Base-by-base conservation (phyloP, 345 rosid species). In the Populus tremula region DNA sequence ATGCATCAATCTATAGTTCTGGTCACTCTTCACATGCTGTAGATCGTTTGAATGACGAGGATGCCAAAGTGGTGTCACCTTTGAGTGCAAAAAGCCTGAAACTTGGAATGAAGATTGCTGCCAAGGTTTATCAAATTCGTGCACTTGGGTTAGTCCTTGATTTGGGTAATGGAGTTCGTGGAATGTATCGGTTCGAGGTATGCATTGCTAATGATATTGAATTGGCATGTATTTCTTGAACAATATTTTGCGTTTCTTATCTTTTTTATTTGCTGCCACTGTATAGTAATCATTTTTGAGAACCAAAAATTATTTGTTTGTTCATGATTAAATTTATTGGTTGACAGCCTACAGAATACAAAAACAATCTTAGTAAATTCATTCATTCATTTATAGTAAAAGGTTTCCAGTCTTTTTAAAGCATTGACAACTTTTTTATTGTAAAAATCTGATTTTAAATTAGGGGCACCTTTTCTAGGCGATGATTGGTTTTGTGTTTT, bases 151-250 rank as follows among this genome's bases (percentile, higher is more conserved):
- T 96, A 66, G 96, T 92, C 82, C 97, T 92, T 84, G 97, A 96
- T 79, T 82, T 96, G 91, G 98, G 97, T 74, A 88, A 92, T 86
- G 96, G 87, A 79, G 81, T 93, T 78, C 98, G 88, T 65, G 99
- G 96, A 74, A 93, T 93, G 98, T 90, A 91, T 79, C 88, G 84
- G 73, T 96, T 92, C 77, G 85, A 91, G 93, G 99, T 93, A 86
- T 10, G 76, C 12, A 33, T 70, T 69, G 35, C 49, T 59, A 20
- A 36, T 25, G 38, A 41, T 61, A 27, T 39, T 62, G 45, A 62
- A 41, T 14, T 41, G 53, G 69, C 50, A 23, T 47, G 14, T 41
- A 13, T 47, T 12, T 47, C 50, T 47, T 3, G 50, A 13, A 14
- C 50, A 47, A 47, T 47, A 14, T 47, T 13, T 14, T 13, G 50